A percentile compares a stretch with the other conserved stretches of the same genome.
Conservation (phyloP, 768 basidiomycete genomes). For the Ramaria sp. region DNA sequence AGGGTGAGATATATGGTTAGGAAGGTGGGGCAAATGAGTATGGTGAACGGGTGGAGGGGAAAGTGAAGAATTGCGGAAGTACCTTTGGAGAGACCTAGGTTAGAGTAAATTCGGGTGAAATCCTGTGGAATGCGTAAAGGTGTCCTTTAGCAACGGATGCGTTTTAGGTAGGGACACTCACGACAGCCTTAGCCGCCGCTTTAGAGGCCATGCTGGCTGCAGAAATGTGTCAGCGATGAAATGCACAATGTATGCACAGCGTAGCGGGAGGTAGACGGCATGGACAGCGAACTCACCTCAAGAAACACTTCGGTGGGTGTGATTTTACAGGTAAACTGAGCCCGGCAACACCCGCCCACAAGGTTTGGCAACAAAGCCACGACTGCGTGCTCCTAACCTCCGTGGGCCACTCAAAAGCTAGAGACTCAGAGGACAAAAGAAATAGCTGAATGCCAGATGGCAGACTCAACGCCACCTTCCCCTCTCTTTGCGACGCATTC, state of each 20-base stretch:
- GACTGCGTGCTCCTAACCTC: too few species aligned
- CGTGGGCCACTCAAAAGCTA: too few species aligned
- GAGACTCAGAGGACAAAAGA: too few species aligned
- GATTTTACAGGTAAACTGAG: too few species aligned
- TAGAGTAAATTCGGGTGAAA: slow-evolving; percentile 73
- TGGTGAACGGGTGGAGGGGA: neutral
- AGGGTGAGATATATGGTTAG: neutral
- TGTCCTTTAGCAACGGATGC: slow-evolving; percentile 8
- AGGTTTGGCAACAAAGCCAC: too few species aligned
- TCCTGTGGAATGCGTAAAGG: slow-evolving; percentile 36
- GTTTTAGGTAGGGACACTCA: slow-evolving; percentile 20
- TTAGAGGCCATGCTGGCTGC: slow-evolving; percentile 41
- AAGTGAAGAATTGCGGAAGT: slow-evolving; percentile 8
- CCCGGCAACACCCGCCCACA: too few species aligned
- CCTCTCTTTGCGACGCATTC: neutral
- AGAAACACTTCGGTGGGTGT: too few species aligned
- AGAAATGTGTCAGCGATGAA: neutral
- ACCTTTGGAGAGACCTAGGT: slow-evolving; percentile 83
- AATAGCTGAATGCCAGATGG: too few species aligned
- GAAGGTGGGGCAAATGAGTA: neutral
- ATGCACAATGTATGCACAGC: too few species aligned
- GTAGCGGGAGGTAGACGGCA: too few species aligned
- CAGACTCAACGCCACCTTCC: neutral
- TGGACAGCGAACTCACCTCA: too few species aligned
- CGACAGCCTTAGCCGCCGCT: slow-evolving; percentile 58